Base-by-base conservation (phyloP, 805 yeast genomes). In the Hanseniaspora osmophila region DNA sequence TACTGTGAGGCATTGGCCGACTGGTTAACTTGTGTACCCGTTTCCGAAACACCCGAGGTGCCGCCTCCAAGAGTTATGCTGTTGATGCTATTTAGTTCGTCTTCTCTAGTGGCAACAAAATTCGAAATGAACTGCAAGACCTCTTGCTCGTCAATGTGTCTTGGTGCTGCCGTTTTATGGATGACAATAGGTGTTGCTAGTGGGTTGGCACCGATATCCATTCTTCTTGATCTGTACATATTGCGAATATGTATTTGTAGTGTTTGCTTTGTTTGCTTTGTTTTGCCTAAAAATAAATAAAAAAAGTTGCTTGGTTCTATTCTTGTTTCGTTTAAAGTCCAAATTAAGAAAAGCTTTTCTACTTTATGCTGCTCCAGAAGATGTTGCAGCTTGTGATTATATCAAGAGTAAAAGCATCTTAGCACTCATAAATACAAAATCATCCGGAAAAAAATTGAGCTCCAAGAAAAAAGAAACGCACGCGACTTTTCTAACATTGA, bases 1-100 rank as follows among this genome's bases (percentile, higher is more conserved):
- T 46, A 46, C 19, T 46, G 48, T 33, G 43, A 41, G n/a, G 67
- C 59, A 18, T 59, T 45, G 44, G 60, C 40, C 43, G 63, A 55
- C 35, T 61, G 60, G 18, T 55, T 53, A 41, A 57, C 56, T 41
- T 54, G 53, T 35, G 58, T 54, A 16, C 41, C 44, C 10, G 42
- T 12, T n/a, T 37, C 44, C 2, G 15, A 35, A 29, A 17, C 42
- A 18, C 38, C 47, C 2, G 17, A 18, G 6, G 15, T 38, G 13
- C 42, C 43, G 10, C 39, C 42, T 35, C 12, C 42, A 45, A 29
- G 41, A 33, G 38, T 39, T 39, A 38, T 39, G 29, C 35, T 35
- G 45, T 30, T 42, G 41, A 27, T 39, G 43, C 22, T 42, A 45
- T 16, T 46, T 43, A 35, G 41, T 38, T 39, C 43, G 43, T 38